Conservation (phyloP, 2,329 filamentous ascomycete genomes). For the Neopestalotiopsis clavispora region DNA sequence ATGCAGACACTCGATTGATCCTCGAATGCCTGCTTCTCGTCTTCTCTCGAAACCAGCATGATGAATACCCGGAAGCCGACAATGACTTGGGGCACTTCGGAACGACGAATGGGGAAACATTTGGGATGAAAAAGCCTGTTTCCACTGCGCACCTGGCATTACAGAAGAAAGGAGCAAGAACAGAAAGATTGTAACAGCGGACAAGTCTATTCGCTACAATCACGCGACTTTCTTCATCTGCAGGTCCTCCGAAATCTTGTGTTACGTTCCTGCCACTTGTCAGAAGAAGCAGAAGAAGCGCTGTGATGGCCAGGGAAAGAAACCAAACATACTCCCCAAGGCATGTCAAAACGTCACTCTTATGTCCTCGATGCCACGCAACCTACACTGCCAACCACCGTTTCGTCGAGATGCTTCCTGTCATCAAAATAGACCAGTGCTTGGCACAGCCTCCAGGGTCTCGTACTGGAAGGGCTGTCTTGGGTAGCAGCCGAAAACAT, state of each 20-base stretch:
- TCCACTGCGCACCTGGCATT: not conserved
- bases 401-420: no score
- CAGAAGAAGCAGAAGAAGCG: not conserved
- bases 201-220: not conserved
- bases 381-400: not conserved
- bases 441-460: not conserved
- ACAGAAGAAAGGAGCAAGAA: not conserved
- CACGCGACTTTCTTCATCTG: not conserved
- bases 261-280: not conserved
- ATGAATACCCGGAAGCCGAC: not conserved
- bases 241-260: conserved; percentile 1
- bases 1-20: not conserved
- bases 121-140: not conserved
- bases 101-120: not conserved
- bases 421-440: no score
- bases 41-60: not conserved
- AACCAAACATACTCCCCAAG: not conserved
- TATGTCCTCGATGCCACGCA: not conserved
- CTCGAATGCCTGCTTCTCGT: not conserved
- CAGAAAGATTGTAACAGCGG: not conserved
- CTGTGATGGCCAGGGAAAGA: not conserved
- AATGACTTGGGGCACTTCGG: not conserved
- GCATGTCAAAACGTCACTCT: not conserved
- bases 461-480: not conserved
- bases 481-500: not conserved